Percentiles rank a stretch among this genome's conserved stretches.
These are phyloP conservation scores for Hordeum pubiflorum DNA, from an alignment of 202 grass and related monocot species.

Conservation along the genomic window DNA sequence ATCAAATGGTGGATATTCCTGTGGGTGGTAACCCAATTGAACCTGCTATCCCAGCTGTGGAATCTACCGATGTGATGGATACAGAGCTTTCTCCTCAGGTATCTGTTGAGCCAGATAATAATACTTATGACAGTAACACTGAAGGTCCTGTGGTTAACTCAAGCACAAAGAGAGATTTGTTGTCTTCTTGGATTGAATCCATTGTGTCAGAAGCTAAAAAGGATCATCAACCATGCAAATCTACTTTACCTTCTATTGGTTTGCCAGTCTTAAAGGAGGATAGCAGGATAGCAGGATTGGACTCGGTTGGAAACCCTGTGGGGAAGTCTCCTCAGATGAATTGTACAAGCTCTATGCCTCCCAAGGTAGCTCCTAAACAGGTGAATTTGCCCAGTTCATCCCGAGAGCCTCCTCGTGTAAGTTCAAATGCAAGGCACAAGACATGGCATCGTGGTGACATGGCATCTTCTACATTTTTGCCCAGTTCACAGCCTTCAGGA, in stretches of 20 bases:
- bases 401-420: conserved; percentile 31
- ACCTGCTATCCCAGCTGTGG: conserved; percentile 18
- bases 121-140: conserved; percentile 17
- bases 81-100: conserved; percentile 28
- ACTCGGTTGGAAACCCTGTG: conserved; percentile 14
- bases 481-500: conserved; percentile 37
- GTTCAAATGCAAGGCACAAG: conserved; percentile 57
- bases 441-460: conserved; percentile 79
- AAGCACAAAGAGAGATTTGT: conserved; percentile 19
- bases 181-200: conserved; percentile 31
- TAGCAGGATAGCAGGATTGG: conserved; percentile 18
- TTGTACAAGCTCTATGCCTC: conserved; percentile 13
- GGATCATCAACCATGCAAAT: conserved; percentile 26
- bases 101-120: conserved; percentile 24
- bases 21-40: conserved; percentile 15
- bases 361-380: conserved; percentile 40
- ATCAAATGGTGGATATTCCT: conserved; percentile 20
- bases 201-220: conserved; percentile 42
- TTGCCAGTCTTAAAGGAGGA: conserved; percentile 25
- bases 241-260: conserved; percentile 7
- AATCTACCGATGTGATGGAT: conserved; percentile 26
- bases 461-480: conserved; percentile 35
- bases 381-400: conserved; percentile 34
- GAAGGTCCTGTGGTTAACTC: conserved; percentile 19
- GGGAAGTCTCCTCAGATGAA: conserved; percentile 27